Percentiles rank a stretch among this genome's conserved stretches.
phyloP scores from a whole-genome alignment of 2,329 filamentous ascomycete species.

The Falciphora oryzae region DNA sequence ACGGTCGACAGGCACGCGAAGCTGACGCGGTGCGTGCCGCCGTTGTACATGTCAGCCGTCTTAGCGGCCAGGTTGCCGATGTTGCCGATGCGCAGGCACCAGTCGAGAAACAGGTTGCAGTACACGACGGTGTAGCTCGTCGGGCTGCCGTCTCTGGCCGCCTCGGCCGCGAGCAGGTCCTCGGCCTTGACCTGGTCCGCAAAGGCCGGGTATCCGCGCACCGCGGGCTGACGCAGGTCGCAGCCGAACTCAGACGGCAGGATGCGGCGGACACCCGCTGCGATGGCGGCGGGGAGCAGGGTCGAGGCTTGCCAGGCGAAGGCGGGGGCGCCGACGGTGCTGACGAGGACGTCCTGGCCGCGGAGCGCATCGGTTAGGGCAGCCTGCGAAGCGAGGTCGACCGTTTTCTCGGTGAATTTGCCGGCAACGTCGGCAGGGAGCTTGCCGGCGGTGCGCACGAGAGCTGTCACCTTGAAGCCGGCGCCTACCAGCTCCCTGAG shows the following conservation, averaged over 20 bases:
- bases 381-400: constrained; percentile 32
- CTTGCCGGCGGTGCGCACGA: constrained; percentile 6
- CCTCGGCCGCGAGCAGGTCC: constrained; percentile 8
- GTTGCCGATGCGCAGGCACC: constrained; percentile 18
- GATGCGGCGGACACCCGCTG: constrained; percentile 18
- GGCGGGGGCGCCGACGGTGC: constrained; percentile 36
- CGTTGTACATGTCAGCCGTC: constrained; percentile 12
- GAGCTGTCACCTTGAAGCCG: constrained; percentile 6
- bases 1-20: constrained; percentile 18
- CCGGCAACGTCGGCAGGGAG: not conserved
- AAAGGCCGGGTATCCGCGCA: constrained; percentile 12
- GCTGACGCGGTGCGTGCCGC: constrained; percentile 17
- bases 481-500: constrained; percentile 3
- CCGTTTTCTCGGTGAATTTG: constrained; percentile 1
- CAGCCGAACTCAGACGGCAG: constrained; percentile 20
- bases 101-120: constrained; percentile 24
- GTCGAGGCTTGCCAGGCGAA: constrained; percentile 22
- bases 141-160: constrained; percentile 5
- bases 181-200: constrained; percentile 40
- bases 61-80: not conserved
- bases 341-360: constrained; percentile 46
- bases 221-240: constrained; percentile 12
- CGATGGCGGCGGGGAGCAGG: constrained; percentile 16
- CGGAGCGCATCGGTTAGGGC: constrained; percentile 36
- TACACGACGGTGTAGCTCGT: constrained; percentile 21